Base-by-base conservation (phyloP, 768 basidiomycete species). In the Termitomyces sp. region DNA sequence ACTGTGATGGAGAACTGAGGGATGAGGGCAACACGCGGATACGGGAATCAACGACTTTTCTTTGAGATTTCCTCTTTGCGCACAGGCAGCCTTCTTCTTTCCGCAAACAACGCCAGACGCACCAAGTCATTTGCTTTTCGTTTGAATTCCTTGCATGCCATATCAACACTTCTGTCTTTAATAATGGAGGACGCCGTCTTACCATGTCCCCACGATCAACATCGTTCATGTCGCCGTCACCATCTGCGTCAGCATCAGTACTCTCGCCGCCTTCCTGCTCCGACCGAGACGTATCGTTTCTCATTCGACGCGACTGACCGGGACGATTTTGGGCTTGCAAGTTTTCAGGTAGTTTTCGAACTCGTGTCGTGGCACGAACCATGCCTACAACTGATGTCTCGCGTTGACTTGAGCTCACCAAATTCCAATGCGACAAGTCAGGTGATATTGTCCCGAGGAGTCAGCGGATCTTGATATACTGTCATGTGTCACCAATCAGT, bases 41-140 rank as follows among this genome's bases (percentile, higher is more conserved):
- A 14, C 37, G 37, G 17, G 44, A 6, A 25, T 58, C 10, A 49
- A 54, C 17, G 16, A 86, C 94, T 84, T 77, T 90, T 90, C 72
- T 94, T 94, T 39, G 79, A 83, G 49, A 95, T 89, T 40, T 96
- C 93, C n/a, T 94, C 89, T 40, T 91, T 77, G 37, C 81, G 80
- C 48, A 97, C 69, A 2, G 84, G 77, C 11, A 73, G 69, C 50
- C 91, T 79, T 65, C 78, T 83, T 54, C 88, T 83, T 67, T 96
- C 93, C 5, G 76, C 78, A 68, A 94, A 95, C 41, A 98, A 74
- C 2, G 92, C 91, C 23, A 92, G 77, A 17, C 93, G 81, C 10
- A 89, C 89, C 32, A 96, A 78, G 50, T 86, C 83, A 48, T 80
- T 76, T 0, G 88, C 88, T 67, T 82, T 85, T 50, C 81, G 78